Evolutionary conservation across 1,284 basidiomycete species (phyloP).

Genomic region (Microbotryum violaceum): DNA sequence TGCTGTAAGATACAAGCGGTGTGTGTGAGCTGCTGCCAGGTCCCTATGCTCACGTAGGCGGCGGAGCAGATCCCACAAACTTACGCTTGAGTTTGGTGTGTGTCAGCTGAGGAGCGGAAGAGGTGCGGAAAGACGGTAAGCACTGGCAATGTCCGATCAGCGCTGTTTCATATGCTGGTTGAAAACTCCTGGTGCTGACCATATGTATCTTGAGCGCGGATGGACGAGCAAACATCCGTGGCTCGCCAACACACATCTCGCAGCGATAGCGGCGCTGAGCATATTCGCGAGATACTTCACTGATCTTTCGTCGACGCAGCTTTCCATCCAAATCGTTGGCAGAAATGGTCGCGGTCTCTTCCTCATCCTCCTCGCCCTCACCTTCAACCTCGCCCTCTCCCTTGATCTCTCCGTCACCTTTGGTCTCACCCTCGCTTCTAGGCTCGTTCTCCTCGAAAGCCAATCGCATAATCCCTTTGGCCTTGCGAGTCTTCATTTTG

Average conservation of each 20-base stretch:
- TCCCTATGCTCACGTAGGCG: neutral
- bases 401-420: neutral
- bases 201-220: constrained; percentile 15
- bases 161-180: neutral
- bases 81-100: constrained; percentile 17
- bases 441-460: neutral
- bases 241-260: constrained; percentile 8
- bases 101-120: constrained; percentile 3
- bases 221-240: constrained; percentile 11
- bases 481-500: no score
- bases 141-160: neutral
- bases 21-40: neutral
- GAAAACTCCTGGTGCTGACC: neutral
- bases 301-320: neutral
- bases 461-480: no score
- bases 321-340: neutral
- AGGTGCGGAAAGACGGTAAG: neutral
- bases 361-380: neutral
- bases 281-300: constrained; percentile 5
- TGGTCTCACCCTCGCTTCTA: neutral
- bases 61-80: neutral
- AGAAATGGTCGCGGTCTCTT: neutral
- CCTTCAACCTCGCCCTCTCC: neutral
- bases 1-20: neutral
- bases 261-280: constrained; percentile 11